Base-by-base conservation (phyloP, 208 protist species). In the Wallacemonas sp. region DNA sequence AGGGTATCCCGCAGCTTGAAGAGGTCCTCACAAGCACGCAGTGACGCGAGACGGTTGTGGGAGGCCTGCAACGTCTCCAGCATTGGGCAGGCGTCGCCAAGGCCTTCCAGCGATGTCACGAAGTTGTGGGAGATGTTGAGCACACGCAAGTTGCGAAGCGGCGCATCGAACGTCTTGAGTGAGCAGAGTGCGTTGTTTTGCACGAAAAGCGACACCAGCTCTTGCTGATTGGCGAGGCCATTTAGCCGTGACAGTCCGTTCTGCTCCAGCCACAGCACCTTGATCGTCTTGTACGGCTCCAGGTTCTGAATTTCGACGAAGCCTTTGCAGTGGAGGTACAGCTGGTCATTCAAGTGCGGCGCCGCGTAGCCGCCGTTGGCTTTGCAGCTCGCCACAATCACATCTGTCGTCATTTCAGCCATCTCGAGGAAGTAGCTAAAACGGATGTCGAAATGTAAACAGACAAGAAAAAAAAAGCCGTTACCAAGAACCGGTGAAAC, bases 211-310 rank as follows among this genome's bases (percentile, higher is more conserved):
- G 92, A 97, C 2, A 84, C 71, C 1, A 98, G 66, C 33, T 81
- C 31, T 45, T 84, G 66, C 45, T 94, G 78, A 19, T 66, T 14
- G 27, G 94, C 83, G 2, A 98, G 47, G 1, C 90, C 90, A 65
- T 82, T 71, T 6, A 98, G 90, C 27, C 82, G 76, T 0, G 66
- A 75, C 33, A 98, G 80, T 33, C 82, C 90, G 69, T 98, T 98
- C 70, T 96, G 89, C 71, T 98, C 89, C 27, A 98, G 69, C 93
- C 94, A 98, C 19, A 98, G 77, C 31, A 94, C 88, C 75, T 93
- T 94, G n/a, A 93, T 62, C 21, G 90, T 88, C 4, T 69, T 83
- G 70, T 98, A 98, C 51, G 65, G 51, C 31, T 95, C 79, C 21
- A 98, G 61, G 56, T 95, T 91, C 58, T 91, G n/a, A 62, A 98